These are phyloP conservation scores for Lizonia empirigonia DNA, from an alignment of 2,329 filamentous ascomycete species.

Conservation along the genomic window DNA sequence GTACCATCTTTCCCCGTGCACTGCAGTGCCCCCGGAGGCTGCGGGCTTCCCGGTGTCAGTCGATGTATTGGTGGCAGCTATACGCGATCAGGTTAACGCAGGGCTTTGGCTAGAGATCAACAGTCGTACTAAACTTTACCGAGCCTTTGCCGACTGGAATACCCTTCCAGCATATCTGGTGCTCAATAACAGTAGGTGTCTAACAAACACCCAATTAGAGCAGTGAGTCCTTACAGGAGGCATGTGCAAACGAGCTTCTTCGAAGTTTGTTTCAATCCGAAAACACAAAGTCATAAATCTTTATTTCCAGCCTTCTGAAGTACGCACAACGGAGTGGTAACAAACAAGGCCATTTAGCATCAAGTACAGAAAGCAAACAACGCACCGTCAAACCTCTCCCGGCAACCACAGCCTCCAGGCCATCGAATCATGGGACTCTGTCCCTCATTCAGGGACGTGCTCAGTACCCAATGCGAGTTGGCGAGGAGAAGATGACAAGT, in stretches of 20 bases:
- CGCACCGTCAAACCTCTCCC: neutral
- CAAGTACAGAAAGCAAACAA: neutral
- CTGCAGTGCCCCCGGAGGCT: neutral
- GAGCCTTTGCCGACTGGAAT: neutral
- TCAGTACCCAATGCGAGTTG: neutral
- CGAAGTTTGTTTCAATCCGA: neutral
- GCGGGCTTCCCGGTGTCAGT: neutral
- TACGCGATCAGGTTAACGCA: neutral
- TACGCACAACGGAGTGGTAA: neutral
- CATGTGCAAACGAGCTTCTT: neutral
- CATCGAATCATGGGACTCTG: neutral
- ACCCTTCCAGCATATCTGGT: neutral
- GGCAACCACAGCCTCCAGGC: neutral
- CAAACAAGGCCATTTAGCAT: neutral
- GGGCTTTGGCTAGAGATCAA: neutral
- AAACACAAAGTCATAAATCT: neutral
- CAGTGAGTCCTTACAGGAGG: neutral
- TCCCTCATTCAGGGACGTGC: neutral
- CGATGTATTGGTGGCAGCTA: slow-evolving; percentile 1
- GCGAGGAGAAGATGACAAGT: neutral
- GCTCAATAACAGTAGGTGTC: neutral
- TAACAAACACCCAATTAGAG: neutral
- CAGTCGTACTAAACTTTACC: neutral
- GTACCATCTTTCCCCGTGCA: neutral
- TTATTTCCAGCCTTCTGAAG: neutral